A percentile compares a stretch with the other conserved stretches of the same genome.
phyloP scores from a whole-genome alignment of 768 basidiomycete genomes.

The Pleurotus citrinopileatus region DNA sequence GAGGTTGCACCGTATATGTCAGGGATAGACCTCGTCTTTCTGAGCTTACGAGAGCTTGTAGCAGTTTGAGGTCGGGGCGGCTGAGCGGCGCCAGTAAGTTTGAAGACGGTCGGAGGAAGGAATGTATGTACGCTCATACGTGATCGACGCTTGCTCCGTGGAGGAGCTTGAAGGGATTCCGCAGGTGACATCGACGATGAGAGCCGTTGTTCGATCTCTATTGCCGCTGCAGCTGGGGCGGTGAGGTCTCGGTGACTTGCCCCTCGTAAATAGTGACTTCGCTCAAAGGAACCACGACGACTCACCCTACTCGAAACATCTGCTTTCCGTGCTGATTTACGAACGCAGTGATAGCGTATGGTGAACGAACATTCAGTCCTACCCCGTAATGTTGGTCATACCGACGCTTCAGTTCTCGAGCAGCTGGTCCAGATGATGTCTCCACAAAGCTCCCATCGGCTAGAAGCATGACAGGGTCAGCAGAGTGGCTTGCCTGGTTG shows the following conservation, averaged over 20 bases:
- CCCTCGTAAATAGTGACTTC: conserved; percentile 2
- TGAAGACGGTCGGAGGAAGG: conserved; percentile 49
- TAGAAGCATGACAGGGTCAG: conserved; percentile 21
- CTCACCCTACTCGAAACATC: conserved; percentile 78
- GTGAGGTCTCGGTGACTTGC: conserved; percentile 57
- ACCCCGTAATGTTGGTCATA: conserved; percentile 73
- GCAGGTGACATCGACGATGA: conserved; percentile 28
- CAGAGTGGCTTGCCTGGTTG: no score
- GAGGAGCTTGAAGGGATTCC: conserved; percentile 36
- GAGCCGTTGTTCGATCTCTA: conserved; percentile 46
- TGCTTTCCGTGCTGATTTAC: conserved; percentile 78
- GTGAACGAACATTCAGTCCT: conserved; percentile 63
- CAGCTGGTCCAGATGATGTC: conserved; percentile 73
- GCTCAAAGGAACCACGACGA: conserved; percentile 15
- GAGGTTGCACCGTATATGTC: conserved; percentile 39
- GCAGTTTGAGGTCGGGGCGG: conserved; percentile 28
- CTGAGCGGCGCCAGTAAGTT: conserved; percentile 26
- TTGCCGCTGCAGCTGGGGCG: conserved; percentile 54
- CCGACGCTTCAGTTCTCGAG: conserved; percentile 71
- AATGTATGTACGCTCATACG: conserved; percentile 68
- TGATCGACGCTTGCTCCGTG: conserved; percentile 46
- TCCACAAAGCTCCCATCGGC: conserved; percentile 80
- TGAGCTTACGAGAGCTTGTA: conserved; percentile 44
- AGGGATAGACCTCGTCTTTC: conserved; percentile 76
- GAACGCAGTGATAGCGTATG: conserved; percentile 80